These are phyloP conservation scores for Sanguinoderma infundibulare DNA, from an alignment of 1,284 basidiomycete species.

Conservation along the genomic window DNA sequence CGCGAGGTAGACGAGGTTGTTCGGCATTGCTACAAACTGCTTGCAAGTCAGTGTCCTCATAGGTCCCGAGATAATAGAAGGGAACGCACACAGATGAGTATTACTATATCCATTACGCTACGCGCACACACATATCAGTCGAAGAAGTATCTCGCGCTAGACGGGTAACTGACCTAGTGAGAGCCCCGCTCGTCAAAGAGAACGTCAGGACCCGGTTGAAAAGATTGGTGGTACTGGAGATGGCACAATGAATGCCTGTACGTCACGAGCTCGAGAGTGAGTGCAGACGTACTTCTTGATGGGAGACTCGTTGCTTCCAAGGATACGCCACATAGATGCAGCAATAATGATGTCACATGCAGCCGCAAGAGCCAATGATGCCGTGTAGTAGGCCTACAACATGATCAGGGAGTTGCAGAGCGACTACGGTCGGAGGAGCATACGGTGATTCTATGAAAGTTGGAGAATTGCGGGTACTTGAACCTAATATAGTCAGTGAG, in stretches of 20 bases:
- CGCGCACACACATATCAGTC: neutral
- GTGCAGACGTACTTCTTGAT: neutral
- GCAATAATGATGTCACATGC: neutral
- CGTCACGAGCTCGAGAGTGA: neutral
- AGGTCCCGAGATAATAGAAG: neutral
- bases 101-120: neutral
- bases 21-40: neutral
- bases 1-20: neutral
- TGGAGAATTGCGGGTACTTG: neutral
- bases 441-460: neutral
- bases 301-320: neutral
- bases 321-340: neutral
- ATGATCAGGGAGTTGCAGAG: neutral
- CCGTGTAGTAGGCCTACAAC: neutral
- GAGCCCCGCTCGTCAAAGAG: neutral
- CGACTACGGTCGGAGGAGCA: neutral
- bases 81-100: neutral
- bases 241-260: too few species aligned
- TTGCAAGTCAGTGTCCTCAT: neutral
- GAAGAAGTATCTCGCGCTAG: neutral
- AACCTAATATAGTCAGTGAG: neutral
- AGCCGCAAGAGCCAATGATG: neutral
- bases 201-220: neutral
- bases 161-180: neutral
- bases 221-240: neutral